A percentile compares a stretch with the other conserved stretches of the same genome.
phyloP scores from a whole-genome alignment of 371 early-diverging fungal genomes.

The Rhizopus sp. region DNA sequence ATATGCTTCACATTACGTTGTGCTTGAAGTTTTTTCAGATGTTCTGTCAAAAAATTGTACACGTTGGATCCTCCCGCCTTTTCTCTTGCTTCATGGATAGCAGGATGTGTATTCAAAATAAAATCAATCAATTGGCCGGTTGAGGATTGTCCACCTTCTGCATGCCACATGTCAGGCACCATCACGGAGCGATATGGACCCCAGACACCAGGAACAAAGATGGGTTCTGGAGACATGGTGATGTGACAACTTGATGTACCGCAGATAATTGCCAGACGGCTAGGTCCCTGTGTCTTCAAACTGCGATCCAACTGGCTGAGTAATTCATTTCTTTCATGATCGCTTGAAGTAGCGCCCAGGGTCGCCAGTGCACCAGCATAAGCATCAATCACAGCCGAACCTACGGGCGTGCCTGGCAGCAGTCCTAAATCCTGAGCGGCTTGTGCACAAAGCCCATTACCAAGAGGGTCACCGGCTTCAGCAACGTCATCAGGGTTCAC shows the following conservation, averaged over 20 bases:
- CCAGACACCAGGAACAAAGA: slow-evolving; percentile 64
- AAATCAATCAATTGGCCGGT: slow-evolving; percentile 73
- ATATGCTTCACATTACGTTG: slow-evolving; percentile 28
- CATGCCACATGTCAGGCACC: slow-evolving; percentile 61
- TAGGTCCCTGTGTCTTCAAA: slow-evolving; percentile 37
- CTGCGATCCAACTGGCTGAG: slow-evolving; percentile 15
- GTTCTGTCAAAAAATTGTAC: slow-evolving; percentile 53
- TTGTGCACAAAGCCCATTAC: slow-evolving; percentile 44
- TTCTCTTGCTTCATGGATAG: slow-evolving; percentile 37
- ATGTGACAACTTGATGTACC: slow-evolving; percentile 79
- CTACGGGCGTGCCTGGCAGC: slow-evolving; percentile 57
- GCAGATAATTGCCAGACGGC: slow-evolving; percentile 70
- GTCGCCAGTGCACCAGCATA: slow-evolving; percentile 73
- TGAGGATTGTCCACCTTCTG: slow-evolving; percentile 78
- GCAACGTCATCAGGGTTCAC: slow-evolving; percentile 35
- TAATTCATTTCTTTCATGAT: slow-evolving; percentile 18
- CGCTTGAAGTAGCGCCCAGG: slow-evolving; percentile 45
- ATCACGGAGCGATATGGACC: slow-evolving; percentile 71
- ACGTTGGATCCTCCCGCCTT: slow-evolving; percentile 32
- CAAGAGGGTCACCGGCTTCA: slow-evolving; percentile 63
- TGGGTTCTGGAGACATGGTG: slow-evolving; percentile 55
- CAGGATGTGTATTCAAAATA: slow-evolving; percentile 61
- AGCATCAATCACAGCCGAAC: slow-evolving; percentile 75
- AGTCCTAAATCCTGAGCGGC: slow-evolving; percentile 64
- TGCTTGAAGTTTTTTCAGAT: slow-evolving; percentile 34